Evolutionary conservation across 805 yeast species (phyloP).

Genomic region (Metschnikowia vanudenii): DNA sequence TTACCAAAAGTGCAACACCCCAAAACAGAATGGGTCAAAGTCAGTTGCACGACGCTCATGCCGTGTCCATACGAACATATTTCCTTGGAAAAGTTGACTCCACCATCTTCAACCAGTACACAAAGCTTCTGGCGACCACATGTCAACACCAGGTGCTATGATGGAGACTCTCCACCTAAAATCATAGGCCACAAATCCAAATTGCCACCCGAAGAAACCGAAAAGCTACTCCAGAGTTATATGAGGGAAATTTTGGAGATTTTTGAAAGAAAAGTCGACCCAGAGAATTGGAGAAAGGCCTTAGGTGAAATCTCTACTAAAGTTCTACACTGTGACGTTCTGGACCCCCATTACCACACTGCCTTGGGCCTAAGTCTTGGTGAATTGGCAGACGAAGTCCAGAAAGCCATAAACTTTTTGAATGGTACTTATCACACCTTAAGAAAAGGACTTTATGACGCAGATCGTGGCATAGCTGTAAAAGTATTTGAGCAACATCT

Average conservation of each 20-base stretch:
- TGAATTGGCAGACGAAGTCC: conserved; percentile 3
- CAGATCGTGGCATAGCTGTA: background rate
- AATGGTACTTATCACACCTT: background rate
- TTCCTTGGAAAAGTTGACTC: too few species aligned
- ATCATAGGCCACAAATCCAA: background rate
- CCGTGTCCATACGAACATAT: too few species aligned
- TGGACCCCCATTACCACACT: background rate
- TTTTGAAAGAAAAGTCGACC: background rate
- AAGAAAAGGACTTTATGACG: background rate
- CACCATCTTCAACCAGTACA: too few species aligned
- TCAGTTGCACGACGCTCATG: too few species aligned
- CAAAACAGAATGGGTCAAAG: too few species aligned
- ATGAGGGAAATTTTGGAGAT: background rate
- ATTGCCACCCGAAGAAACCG: background rate
- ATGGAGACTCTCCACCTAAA: background rate
- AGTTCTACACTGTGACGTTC: background rate
- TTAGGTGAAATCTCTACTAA: background rate
- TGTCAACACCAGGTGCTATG: too few species aligned
- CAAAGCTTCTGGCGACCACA: too few species aligned
- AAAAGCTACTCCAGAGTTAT: conserved; percentile 1
- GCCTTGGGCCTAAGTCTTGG: background rate
- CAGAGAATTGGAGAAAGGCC: background rate
- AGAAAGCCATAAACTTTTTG: conserved; percentile 1
- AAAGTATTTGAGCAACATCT: background rate
- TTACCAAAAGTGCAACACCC: too few species aligned